These are phyloP conservation scores for Aspergillus carbonarius DNA, from an alignment of 2,329 filamentous ascomycete species.

Conservation along the genomic window DNA sequence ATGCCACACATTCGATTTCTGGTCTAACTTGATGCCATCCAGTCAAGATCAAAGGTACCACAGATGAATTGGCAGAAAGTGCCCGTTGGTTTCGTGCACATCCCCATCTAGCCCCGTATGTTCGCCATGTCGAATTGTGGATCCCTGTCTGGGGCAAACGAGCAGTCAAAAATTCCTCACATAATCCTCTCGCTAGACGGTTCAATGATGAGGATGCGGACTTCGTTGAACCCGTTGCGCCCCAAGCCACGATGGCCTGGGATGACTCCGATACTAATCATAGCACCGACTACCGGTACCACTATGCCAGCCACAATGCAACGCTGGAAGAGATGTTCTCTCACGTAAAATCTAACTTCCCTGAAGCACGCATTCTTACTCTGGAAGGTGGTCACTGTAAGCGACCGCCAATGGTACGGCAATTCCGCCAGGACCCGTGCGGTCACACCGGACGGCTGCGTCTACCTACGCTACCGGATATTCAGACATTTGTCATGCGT, in stretches of 20 bases:
- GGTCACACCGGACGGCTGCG: conserved; percentile 32
- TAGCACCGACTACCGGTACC: conserved; percentile 31
- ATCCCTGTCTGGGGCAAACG: conserved; percentile 69
- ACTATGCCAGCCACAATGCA: conserved; percentile 58
- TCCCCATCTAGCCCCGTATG: conserved; percentile 61
- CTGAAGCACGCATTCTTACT: conserved; percentile 64
- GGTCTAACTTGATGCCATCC: conserved; percentile 3
- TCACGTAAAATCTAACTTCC: conserved; percentile 60
- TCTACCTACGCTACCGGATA: conserved; percentile 53
- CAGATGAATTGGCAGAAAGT: conserved; percentile 61
- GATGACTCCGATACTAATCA: conserved; percentile 27
- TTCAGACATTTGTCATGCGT: conserved; percentile 69
- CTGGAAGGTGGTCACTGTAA: conserved; percentile 75
- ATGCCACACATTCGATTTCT: neutral
- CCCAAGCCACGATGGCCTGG: conserved; percentile 28
- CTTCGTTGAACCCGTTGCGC: conserved; percentile 21
- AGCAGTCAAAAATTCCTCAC: conserved; percentile 47
- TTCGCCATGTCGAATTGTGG: conserved; percentile 75
- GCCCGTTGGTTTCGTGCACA: conserved; percentile 60
- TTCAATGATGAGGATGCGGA: conserved; percentile 22
- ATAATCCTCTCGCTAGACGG: conserved; percentile 26
- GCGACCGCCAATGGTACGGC: conserved; percentile 67
- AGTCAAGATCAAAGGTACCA: conserved; percentile 71
- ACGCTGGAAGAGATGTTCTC: conserved; percentile 68
- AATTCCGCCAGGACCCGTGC: conserved; percentile 48